These are phyloP conservation scores for Yamadazyma atlantica DNA, from an alignment of 1,139 yeast species.

Conservation along the genomic window DNA sequence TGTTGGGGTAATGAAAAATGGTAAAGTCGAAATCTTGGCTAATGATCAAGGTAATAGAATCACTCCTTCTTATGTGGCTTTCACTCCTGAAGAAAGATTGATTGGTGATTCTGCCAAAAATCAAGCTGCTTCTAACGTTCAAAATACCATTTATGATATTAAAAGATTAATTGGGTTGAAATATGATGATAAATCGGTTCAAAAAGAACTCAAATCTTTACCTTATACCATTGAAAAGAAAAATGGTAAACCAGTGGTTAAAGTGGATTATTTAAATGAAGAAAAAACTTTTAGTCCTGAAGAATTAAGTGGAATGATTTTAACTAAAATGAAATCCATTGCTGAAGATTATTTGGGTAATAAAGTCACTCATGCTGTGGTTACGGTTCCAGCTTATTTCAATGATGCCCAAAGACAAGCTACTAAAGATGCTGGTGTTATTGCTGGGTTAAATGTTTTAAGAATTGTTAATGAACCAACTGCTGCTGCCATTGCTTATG, in stretches of 20 bases:
- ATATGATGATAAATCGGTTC: conserved; percentile 72
- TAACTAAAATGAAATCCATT: conserved; percentile 88
- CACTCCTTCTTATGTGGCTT: conserved; percentile 89
- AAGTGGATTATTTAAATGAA: conserved; percentile 68
- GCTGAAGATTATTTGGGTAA: conserved; percentile 91
- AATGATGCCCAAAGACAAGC: conserved; percentile 99
- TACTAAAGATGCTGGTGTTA: conserved; percentile 95
- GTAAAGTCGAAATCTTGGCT: conserved; percentile 88
- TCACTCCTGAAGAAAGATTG: conserved; percentile 80
- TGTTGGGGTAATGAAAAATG: conserved; percentile 92
- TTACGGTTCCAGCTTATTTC: conserved; percentile 96
- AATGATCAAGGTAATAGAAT: conserved; percentile 96
- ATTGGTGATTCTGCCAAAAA: conserved; percentile 96
- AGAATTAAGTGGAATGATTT: conserved; percentile 89
- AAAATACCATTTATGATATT: conserved; percentile 79
- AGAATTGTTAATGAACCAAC: conserved; percentile 98
- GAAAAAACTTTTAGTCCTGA: conserved; percentile 79
- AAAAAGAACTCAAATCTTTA: conserved; percentile 78
- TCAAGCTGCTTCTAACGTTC: conserved; percentile 82
- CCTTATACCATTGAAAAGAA: conserved; percentile 70
- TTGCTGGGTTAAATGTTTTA: conserved; percentile 91
- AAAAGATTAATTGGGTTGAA: conserved; percentile 85
- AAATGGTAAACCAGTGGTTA: conserved; percentile 78
- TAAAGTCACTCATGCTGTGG: conserved; percentile 90
- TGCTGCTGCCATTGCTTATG: conserved; percentile 98